Base-by-base conservation (phyloP, 306 rosid species). In the Cucumis melo region DNA sequence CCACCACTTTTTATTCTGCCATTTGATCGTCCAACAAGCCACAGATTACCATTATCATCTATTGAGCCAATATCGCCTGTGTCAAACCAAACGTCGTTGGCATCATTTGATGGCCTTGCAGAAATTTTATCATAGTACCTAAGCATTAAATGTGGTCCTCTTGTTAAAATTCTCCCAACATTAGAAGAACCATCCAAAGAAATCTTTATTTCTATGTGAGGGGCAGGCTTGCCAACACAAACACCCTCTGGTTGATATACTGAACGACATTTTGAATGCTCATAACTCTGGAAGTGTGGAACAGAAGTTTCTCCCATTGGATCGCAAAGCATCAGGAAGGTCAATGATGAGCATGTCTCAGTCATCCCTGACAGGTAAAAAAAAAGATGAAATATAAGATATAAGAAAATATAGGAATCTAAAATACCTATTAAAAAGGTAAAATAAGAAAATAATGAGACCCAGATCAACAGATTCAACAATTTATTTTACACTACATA, bases 131-230 rank as follows among this genome's bases (percentile, higher is more conserved):
- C 87, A 94, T 96, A 94, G 80, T 94, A 92, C 58, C 88, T 53
- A 64, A 92, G 87, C 99, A 94, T 94, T 59, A 82, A 74, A 80
- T 94, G 97, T n/a, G 92, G 92, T 50, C 99, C 99, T 90, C 99
- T 89, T 5, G 97, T 92, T 80, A 94, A 86, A 82, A 94, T 92
- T 75, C 83, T 88, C 54, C 99, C 99, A 44, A 16, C 78, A 62
- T 53, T 56, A 66, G 88, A 81, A 72, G 89, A 72, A 46, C 55
- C 86, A 75, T 87, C 91, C 1, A 23, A 46, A 65, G 77, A 78
- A 79, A 92, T 84, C 82, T 83, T 92, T 14, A 92, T 70, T 80
- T 94, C 97, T 56, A 94, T 87, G 78, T 94, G 97, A 27, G 97
- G 95, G 76, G 99, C 95, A 74, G 95, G 89, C 89, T 90, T 94